These are phyloP conservation scores for Solanum lycopersicoides DNA, from an alignment of 257 asterid species.

Conservation along the genomic window DNA sequence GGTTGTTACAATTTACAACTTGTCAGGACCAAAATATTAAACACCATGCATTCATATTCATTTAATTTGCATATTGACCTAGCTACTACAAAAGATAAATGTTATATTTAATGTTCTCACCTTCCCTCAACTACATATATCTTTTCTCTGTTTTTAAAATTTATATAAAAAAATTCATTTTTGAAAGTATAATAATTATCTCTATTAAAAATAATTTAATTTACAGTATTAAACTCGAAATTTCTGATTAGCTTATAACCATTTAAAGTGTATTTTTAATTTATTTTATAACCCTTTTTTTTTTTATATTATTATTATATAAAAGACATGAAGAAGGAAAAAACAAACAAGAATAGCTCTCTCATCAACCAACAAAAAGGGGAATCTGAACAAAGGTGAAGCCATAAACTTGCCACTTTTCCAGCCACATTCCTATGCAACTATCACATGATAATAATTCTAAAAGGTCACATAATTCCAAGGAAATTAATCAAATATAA, in stretches of 20 bases:
- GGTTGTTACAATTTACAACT: background rate
- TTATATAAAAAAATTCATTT: background rate
- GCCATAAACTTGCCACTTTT: background rate
- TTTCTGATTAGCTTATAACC: background rate
- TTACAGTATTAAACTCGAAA: accelerated
- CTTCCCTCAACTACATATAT: background rate
- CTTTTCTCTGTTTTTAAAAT: too few species aligned
- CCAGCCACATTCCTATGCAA: background rate
- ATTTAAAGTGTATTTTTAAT: background rate
- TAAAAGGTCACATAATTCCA: background rate
- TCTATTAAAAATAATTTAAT: background rate
- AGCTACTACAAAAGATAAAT: background rate
- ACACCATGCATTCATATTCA: background rate
- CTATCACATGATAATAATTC: background rate
- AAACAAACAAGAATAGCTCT: background rate
- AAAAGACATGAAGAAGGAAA: background rate
- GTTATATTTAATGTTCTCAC: background rate
- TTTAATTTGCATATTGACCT: background rate
- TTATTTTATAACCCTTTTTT: too few species aligned
- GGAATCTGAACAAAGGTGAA: background rate
- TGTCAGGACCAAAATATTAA: background rate
- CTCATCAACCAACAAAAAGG: background rate
- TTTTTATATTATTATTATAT: too few species aligned
- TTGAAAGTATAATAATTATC: background rate
- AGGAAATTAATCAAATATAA: background rate